Base-by-base conservation (phyloP, 768 basidiomycete species). In the Mycena rebaudengoi region DNA sequence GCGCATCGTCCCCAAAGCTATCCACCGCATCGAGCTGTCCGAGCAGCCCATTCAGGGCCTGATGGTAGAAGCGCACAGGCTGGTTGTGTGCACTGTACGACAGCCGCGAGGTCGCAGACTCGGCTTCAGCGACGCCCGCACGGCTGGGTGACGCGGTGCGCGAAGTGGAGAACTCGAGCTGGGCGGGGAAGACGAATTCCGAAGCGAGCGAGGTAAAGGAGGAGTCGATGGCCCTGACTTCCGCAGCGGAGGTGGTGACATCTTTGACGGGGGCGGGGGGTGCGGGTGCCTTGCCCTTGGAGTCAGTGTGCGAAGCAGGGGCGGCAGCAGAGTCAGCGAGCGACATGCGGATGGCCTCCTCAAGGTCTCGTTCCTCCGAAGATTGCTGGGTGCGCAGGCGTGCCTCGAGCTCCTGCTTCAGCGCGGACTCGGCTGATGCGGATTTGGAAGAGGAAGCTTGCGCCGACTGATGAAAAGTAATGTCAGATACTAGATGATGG, bases 21-120 rank as follows among this genome's bases (percentile, higher is more conserved):
- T 87, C 82, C 28, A 92, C 79, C 0, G 79, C 81, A 68, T 92
- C 91, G 25, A 92, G 79, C 62, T 82, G 78, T 12, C 79, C 69
- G 20, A 93, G 75, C 25, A 93, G 79, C 39, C 80, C 75, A 51
- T 80, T 80, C n/a, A 92, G 75, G 20, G 83, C 82, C 66, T 91
- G 83, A 66, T 88, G 85, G 74, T 90, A 88, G 64, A 80, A 83
- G 56, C 87, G 87, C 37, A 92, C 76, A 0, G 86, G 83, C 26
- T 85, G 83, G 72, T 91, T 92, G 46, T 72, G 75, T 11, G 84
- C 68, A 26, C 85, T 86, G 78, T 84, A 91, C 5, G 85, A 79
- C 11, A 93, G 83, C 35, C 76, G 76, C 7, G 75, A 71, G n/a
- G 72, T 73, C 5, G 67, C 60, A 3, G 73, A 66, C 8, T 58